These are phyloP conservation scores for Syzygium syzygioides DNA, from an alignment of 441 rosid genomes.

Conservation along the genomic window DNA sequence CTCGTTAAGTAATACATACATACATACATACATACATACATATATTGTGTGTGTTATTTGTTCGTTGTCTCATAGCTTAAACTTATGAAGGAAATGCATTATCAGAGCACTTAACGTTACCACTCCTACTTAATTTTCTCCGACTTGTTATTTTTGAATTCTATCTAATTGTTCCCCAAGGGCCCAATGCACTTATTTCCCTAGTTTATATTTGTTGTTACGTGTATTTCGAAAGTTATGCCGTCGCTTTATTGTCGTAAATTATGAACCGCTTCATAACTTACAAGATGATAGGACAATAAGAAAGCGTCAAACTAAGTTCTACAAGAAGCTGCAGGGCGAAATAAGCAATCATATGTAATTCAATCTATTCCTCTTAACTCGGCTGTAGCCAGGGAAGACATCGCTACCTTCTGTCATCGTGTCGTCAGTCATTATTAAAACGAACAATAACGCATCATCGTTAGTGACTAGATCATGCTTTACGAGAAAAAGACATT, in stretches of 20 bases:
- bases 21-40: too few relatives aligned
- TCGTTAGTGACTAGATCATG: not conserved
- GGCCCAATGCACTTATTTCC: too few relatives aligned
- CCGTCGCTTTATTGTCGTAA: not conserved
- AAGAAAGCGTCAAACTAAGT: not conserved
- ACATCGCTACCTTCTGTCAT: not conserved
- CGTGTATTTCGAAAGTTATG: not conserved
- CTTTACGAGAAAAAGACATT: not conserved
- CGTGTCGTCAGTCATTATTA: not conserved
- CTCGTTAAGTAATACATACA: too few relatives aligned
- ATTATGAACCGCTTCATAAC: not conserved
- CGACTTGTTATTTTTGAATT: not conserved
- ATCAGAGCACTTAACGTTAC: not conserved
- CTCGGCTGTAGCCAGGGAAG: not conserved
- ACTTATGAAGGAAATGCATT: not conserved
- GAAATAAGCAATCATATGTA: too few relatives aligned
- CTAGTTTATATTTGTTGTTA: not conserved
- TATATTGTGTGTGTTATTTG: not conserved
- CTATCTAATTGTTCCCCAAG: not conserved
- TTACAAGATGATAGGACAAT: not conserved
- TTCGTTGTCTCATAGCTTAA: accelerated
- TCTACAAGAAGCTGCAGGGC: too few relatives aligned
- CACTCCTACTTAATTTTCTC: not conserved
- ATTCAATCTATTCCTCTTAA: not conserved
- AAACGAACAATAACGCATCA: not conserved